Percentiles rank a stretch among this genome's conserved stretches.
Conservation (phyloP, 768 basidiomycete genomes). For the Boletus patriciae region DNA sequence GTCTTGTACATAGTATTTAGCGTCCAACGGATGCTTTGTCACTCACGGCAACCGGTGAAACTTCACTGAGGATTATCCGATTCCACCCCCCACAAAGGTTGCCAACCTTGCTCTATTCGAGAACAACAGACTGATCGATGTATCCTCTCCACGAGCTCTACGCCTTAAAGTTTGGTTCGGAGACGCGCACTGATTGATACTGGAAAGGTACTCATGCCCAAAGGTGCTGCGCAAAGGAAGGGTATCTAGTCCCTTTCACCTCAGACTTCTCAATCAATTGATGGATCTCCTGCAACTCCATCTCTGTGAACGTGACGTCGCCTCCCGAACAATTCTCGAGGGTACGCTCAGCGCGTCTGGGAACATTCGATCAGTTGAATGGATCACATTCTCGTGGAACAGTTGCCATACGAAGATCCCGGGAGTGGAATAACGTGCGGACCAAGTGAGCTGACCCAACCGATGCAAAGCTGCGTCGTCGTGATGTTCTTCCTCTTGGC, state of each 20-base stretch:
- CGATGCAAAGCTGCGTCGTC: constrained; percentile 43
- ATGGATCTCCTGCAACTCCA: constrained; percentile 43
- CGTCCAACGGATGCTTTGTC: neutral
- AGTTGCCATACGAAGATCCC: constrained; percentile 42
- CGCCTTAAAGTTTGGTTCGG: neutral
- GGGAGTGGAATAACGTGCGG: constrained; percentile 50
- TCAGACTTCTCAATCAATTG: constrained; percentile 35
- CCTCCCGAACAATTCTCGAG: constrained; percentile 47
- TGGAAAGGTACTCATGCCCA: constrained; percentile 31
- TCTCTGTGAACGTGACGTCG: constrained; percentile 40
- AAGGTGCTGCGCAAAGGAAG: constrained; percentile 20
- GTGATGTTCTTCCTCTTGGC: constrained; percentile 45
- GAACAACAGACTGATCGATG: neutral
- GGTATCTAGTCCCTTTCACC: constrained; percentile 44
- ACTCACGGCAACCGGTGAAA: neutral
- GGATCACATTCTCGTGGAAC: neutral
- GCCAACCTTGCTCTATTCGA: neutral
- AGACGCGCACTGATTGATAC: neutral
- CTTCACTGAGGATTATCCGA: neutral
- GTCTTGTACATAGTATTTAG: constrained; percentile 15
- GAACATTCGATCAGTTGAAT: neutral
- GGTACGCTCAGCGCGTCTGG: constrained; percentile 39
- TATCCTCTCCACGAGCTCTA: neutral
- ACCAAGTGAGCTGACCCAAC: constrained; percentile 43
- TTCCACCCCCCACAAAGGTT: neutral